Percentiles rank a stretch among this genome's conserved stretches.
phyloP scores from a whole-genome alignment of 2,329 filamentous ascomycete genomes.

The Ophiostoma ips region DNA sequence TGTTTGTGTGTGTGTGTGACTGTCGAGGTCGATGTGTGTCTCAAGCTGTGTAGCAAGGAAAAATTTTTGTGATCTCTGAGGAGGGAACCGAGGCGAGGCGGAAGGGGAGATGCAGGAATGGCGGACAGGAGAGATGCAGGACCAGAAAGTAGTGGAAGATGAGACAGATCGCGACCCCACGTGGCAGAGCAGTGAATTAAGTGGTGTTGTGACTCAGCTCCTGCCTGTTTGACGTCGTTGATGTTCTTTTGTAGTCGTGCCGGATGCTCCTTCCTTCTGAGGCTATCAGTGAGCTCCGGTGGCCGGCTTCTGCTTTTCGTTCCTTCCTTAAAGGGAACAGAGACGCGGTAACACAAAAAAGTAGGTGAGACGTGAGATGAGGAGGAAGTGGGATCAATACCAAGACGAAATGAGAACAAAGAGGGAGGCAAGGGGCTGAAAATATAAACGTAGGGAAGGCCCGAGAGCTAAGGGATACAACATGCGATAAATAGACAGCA shows the following conservation, averaged over 20 bases:
- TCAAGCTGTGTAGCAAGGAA: not conserved
- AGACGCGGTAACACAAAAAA: not conserved
- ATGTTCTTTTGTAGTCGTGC: not conserved
- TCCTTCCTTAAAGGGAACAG: not conserved
- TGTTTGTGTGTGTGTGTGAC: not conserved
- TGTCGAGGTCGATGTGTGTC: not conserved
- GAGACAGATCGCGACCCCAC: too few relatives aligned
- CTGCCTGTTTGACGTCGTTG: too few relatives aligned
- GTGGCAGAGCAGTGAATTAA: too few relatives aligned
- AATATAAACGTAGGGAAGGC: not conserved
- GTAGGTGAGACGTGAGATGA: not conserved
- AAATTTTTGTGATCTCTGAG: not conserved
- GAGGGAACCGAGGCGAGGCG: not conserved
- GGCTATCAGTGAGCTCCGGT: too few relatives aligned
- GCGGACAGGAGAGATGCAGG: not conserved
- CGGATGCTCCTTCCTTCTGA: too few relatives aligned
- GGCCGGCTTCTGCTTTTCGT: not conserved
- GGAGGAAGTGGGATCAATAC: not conserved
- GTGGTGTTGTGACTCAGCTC: not conserved
- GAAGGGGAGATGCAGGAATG: not conserved
- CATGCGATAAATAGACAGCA: not conserved
- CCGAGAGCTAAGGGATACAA: not conserved
- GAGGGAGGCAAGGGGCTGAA: not conserved
- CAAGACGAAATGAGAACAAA: not conserved
- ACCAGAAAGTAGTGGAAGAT: not conserved